phyloP scores from a whole-genome alignment of 768 basidiomycete genomes.

The Crassisporium funariophilum region DNA sequence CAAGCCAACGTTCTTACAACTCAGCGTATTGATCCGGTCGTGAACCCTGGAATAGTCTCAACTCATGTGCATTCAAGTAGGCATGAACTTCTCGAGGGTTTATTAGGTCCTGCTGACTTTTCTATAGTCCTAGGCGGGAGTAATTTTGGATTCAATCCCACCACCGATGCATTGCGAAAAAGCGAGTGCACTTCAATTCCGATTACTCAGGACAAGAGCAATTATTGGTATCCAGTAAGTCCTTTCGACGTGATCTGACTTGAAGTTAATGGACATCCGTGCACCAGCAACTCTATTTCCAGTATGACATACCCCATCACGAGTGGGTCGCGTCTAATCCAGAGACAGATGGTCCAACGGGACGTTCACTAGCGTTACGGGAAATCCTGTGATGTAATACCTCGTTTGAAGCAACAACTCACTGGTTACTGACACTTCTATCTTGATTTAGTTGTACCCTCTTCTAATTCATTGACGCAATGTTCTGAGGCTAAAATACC shows the following conservation, averaged over 20 bases:
- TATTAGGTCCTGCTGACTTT: too few species aligned
- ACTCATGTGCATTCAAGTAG: slow-evolving; percentile 36
- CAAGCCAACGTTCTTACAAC: slow-evolving; percentile 38
- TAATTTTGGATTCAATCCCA: slow-evolving; percentile 36
- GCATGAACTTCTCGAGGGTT: too few species aligned
- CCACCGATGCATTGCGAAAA: slow-evolving; percentile 29
- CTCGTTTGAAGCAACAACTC: too few species aligned
- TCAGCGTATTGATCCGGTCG: slow-evolving; percentile 40
- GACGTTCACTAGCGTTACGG: slow-evolving; percentile 36
- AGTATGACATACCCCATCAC: slow-evolving; percentile 21
- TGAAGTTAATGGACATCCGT: too few species aligned
- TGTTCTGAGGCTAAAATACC: too few species aligned
- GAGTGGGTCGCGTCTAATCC: neutral
- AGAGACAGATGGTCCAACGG: slow-evolving; percentile 36
- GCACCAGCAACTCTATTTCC: slow-evolving; percentile 30
- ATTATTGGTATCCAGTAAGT: slow-evolving; percentile 33
- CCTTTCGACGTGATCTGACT: neutral
- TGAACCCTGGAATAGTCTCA: slow-evolving; percentile 34
- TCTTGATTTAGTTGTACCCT: too few species aligned
- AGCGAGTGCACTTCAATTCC: slow-evolving; percentile 41
- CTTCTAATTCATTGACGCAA: too few species aligned
- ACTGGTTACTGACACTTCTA: too few species aligned
- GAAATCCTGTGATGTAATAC: slow-evolving; percentile 42
- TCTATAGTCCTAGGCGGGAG: slow-evolving; percentile 40
- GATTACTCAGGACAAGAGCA: slow-evolving; percentile 38